phyloP scores from a whole-genome alignment of 192 early-diverging fungal genomes.

The Podila epigama region DNA sequence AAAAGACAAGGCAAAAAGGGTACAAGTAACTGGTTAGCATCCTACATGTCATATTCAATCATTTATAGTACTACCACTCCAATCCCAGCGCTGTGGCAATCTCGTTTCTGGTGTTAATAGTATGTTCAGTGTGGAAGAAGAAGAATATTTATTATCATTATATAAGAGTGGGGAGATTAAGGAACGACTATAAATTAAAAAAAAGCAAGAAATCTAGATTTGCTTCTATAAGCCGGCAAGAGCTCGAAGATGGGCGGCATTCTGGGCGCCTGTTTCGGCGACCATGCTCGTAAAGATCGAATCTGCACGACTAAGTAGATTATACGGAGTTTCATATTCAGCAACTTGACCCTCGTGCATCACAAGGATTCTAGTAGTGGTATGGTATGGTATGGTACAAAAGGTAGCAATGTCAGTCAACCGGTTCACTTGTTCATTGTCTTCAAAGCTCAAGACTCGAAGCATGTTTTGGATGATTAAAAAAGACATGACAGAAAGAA shows the following conservation, averaged over 20 bases:
- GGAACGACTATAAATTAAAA: neutral
- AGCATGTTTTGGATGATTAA: neutral
- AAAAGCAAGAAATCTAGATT: neutral
- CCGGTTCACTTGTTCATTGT: no score
- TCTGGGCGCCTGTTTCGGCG: conserved; percentile 71
- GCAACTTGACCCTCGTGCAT: conserved; percentile 79
- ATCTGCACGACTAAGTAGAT: conserved; percentile 65
- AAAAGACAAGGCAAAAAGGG: no score
- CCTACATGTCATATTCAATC: no score
- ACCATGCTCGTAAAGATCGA: conserved; percentile 84
- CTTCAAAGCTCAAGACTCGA: neutral
- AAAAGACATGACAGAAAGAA: neutral
- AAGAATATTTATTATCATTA: no score
- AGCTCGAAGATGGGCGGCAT: conserved; percentile 26
- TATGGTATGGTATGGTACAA: no score
- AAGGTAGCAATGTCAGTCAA: no score
- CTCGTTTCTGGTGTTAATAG: no score
- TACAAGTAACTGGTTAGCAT: no score
- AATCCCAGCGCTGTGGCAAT: no score
- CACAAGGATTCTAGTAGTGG: conserved; percentile 52
- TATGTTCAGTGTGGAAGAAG: no score
- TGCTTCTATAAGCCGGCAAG: conserved; percentile 20
- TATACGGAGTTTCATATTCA: conserved; percentile 82
- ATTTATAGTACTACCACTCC: no score
- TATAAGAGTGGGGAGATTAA: neutral